These are phyloP conservation scores for Scheffersomyces quercinus DNA, from an alignment of 1,139 yeast species.

Conservation along the genomic window DNA sequence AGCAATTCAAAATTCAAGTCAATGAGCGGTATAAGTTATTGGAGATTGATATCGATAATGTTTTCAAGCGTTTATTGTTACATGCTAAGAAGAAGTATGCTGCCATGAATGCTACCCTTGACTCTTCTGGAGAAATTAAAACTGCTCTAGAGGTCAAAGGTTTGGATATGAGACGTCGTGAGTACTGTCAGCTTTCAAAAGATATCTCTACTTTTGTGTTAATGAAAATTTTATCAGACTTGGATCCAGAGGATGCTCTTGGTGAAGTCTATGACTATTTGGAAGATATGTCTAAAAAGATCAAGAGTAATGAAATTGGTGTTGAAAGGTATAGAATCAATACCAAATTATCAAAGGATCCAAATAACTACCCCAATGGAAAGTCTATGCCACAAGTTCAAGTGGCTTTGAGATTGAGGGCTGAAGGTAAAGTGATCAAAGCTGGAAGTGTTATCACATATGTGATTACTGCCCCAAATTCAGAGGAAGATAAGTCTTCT, in stretches of 20 bases:
- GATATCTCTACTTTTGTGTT: conserved; percentile 80
- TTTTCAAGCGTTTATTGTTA: conserved; percentile 77
- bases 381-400: conserved; percentile 91
- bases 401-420: conserved; percentile 80
- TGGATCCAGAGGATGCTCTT: conserved; percentile 77
- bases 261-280: conserved; percentile 72
- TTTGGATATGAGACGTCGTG: conserved; percentile 95
- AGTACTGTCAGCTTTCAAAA: conserved; percentile 88
- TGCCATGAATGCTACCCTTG: conserved; percentile 65
- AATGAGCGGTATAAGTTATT: conserved; percentile 84
- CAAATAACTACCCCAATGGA: conserved; percentile 71
- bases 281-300: conserved; percentile 57
- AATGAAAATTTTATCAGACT: conserved; percentile 67
- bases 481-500: conserved; percentile 37
- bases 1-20: conserved; percentile 78
- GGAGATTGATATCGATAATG: conserved; percentile 95
- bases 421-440: conserved; percentile 78
- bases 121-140: conserved; percentile 51
- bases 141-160: conserved; percentile 86
- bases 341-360: conserved; percentile 76
- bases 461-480: conserved; percentile 58
- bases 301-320: conserved; percentile 62
- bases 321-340: conserved; percentile 70
- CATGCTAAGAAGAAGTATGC: conserved; percentile 99
- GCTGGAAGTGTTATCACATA: conserved; percentile 91